Evolutionary conservation across 75 land plant species (phyloP).

Genomic region (Pinus tabuliformis): DNA sequence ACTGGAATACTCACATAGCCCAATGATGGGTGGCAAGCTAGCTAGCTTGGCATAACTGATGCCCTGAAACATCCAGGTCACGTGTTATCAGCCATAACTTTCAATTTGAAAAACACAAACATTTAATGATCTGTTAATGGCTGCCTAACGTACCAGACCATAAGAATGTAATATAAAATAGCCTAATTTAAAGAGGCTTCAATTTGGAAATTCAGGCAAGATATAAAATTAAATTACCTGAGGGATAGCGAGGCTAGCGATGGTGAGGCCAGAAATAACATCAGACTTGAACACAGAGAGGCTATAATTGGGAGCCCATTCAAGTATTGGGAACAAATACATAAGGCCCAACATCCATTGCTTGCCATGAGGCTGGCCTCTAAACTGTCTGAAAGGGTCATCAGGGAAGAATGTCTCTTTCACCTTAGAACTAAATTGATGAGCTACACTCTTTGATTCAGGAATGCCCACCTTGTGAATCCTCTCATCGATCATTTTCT

Average conservation of each 20-base stretch:
- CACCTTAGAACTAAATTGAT: not conserved
- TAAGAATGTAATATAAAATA: too few relatives aligned
- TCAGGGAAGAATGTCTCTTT: slow-evolving; percentile 42
- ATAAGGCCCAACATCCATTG: slow-evolving; percentile 15
- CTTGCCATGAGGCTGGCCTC: slow-evolving; percentile 15
- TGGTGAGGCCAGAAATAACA: slow-evolving; percentile 43
- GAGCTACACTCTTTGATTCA: slow-evolving; percentile 3
- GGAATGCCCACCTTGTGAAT: slow-evolving; percentile 9
- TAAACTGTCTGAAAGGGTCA: slow-evolving; percentile 41
- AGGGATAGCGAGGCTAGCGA: slow-evolving; percentile 51
- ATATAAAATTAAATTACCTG: slow-evolving; percentile 14
- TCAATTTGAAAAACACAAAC: too few relatives aligned
- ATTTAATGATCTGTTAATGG: too few relatives aligned
- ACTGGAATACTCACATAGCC: slow-evolving; percentile 60
- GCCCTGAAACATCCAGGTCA: slow-evolving; percentile 36
- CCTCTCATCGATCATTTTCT: not conserved
- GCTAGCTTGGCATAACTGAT: slow-evolving; percentile 91
- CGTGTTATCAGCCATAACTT: too few relatives aligned
- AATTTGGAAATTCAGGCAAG: too few relatives aligned
- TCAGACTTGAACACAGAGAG: slow-evolving; percentile 20
- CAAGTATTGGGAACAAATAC: slow-evolving; percentile 40
- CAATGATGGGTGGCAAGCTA: slow-evolving; percentile 64
- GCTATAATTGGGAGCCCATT: slow-evolving; percentile 29
- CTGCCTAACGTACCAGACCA: too few relatives aligned
- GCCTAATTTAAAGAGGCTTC: too few relatives aligned